A percentile compares a stretch with the other conserved stretches of the same genome.
These are phyloP conservation scores for Stropharia rugosoannulata DNA, from an alignment of 768 basidiomycete species.

Conservation along the genomic window DNA sequence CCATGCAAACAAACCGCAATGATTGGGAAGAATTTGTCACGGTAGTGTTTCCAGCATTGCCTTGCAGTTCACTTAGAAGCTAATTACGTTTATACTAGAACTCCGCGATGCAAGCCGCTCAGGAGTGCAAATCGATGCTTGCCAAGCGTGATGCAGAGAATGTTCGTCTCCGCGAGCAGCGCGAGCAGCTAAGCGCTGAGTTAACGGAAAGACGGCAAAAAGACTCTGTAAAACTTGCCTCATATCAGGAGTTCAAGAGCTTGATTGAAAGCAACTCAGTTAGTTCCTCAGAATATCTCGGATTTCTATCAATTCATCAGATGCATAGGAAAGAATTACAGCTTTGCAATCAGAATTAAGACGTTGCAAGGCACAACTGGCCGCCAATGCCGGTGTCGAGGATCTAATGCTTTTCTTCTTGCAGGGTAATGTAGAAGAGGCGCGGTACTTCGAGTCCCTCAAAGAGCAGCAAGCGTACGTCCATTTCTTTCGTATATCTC, in stretches of 20 bases:
- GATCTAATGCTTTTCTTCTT: constrained; percentile 75
- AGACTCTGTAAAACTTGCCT: constrained; percentile 56
- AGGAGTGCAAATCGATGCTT: constrained; percentile 62
- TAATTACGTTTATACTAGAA: constrained; percentile 21
- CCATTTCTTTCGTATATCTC: neutral
- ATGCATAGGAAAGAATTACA: constrained; percentile 64
- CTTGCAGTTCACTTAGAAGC: neutral
- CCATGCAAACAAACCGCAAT: constrained; percentile 35
- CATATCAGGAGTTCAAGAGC: constrained; percentile 62
- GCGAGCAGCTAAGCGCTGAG: constrained; percentile 67
- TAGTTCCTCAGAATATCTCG: constrained; percentile 15
- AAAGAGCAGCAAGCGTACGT: constrained; percentile 58
- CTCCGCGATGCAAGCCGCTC: constrained; percentile 45
- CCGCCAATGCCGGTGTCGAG: constrained; percentile 67
- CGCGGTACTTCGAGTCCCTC: constrained; percentile 50
- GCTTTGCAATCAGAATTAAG: constrained; percentile 71
- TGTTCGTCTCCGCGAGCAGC: constrained; percentile 65
- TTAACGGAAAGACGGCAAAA: constrained; percentile 66
- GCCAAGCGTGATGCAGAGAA: constrained; percentile 68
- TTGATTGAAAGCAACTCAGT: constrained; percentile 65
- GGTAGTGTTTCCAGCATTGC: constrained; percentile 29
- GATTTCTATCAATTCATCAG: constrained; percentile 10
- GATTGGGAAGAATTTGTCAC: constrained; percentile 45
- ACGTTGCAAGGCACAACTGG: constrained; percentile 74
- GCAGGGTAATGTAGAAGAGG: constrained; percentile 50